A percentile compares a stretch with the other conserved stretches of the same genome.
Conservation (phyloP, 306 rosid species). For the Albizia julibrissin region DNA sequence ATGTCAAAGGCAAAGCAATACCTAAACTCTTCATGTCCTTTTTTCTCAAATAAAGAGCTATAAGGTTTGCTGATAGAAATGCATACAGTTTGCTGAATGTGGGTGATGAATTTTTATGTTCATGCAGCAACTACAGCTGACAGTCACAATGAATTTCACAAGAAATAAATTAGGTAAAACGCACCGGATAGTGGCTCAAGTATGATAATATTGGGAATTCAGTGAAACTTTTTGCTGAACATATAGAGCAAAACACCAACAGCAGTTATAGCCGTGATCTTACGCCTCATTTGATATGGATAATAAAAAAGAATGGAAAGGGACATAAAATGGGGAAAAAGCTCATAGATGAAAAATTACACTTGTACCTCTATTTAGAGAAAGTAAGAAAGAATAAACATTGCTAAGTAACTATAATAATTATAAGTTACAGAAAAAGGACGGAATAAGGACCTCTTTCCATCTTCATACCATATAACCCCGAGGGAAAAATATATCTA, state of each 20-base stretch:
- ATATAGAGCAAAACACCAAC: not conserved
- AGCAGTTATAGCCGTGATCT: slow-evolving; percentile 5
- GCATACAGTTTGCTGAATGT: not conserved
- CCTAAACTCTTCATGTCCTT: not conserved
- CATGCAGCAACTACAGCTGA: not conserved
- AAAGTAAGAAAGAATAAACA: not conserved
- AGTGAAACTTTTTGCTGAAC: not conserved
- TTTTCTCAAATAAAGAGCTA: slow-evolving; percentile 15
- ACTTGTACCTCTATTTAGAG: not conserved
- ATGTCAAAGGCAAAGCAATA: slow-evolving; percentile 8
- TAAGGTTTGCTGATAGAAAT: not conserved
- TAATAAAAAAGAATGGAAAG: not conserved
- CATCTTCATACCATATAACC: not conserved
- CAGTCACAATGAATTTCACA: not conserved
- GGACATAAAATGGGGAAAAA: not conserved
- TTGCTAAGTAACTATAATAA: not conserved
- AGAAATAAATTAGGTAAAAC: not conserved
- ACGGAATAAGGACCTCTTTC: not conserved
- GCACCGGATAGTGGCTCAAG: slow-evolving; percentile 18
- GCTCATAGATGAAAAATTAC: not conserved
- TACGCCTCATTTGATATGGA: not conserved
- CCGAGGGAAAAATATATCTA: not conserved
- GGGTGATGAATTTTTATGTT: not conserved
- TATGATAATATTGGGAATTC: not conserved
- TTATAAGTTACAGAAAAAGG: not conserved